Evolutionary conservation across 75 land plant species (phyloP).

Genomic region (Pseudotsuga menziesii): DNA sequence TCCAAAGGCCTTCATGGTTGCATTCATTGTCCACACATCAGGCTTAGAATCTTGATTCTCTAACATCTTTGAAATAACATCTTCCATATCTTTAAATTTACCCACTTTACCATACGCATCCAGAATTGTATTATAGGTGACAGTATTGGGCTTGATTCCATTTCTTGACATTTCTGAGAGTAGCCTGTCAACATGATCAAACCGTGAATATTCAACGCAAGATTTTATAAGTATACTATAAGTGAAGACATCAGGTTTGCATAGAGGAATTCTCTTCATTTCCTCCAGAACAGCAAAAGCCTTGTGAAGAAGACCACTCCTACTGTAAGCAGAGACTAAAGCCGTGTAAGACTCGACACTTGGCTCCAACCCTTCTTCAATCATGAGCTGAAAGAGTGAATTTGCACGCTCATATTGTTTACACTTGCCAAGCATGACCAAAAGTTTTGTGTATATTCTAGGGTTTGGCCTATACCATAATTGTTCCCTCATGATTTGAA

Average conservation of each 20-base stretch:
- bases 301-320: conserved; percentile 54
- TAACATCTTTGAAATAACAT: conserved; percentile 51
- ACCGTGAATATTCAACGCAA: conserved; percentile 44
- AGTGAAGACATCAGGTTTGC: conserved; percentile 76
- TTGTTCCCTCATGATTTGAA: conserved; percentile 73
- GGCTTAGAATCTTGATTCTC: conserved; percentile 38
- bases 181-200: conserved; percentile 45
- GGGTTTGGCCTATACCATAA: conserved; percentile 75
- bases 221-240: conserved; percentile 80
- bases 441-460: conserved; percentile 65
- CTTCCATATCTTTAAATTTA: conserved; percentile 67
- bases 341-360: conserved; percentile 69
- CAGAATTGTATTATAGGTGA: conserved; percentile 79
- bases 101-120: conserved; percentile 85
- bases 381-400: conserved; percentile 53
- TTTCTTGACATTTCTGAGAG: conserved; percentile 56
- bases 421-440: conserved; percentile 88
- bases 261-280: conserved; percentile 53
- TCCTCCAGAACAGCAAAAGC: conserved; percentile 59
- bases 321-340: conserved; percentile 70
- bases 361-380: conserved; percentile 55
- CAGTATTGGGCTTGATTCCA: conserved; percentile 66
- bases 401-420: conserved; percentile 71
- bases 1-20: conserved; percentile 71
- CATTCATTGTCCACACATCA: conserved; percentile 88